Conservation (phyloP, 768 basidiomycete genomes). For the Pleurotus tuoliensis region DNA sequence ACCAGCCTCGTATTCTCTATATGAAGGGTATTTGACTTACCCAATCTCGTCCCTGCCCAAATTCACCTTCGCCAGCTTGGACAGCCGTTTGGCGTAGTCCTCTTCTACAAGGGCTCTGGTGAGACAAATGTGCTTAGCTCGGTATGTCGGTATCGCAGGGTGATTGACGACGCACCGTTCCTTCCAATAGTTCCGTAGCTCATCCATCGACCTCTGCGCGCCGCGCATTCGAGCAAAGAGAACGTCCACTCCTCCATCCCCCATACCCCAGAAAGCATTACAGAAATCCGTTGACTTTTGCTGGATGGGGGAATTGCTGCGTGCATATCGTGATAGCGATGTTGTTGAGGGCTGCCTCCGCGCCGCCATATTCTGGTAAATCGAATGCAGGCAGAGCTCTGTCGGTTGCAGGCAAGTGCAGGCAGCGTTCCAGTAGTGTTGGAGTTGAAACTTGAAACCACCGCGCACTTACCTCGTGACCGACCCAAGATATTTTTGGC, state of each 20-base stretch:
- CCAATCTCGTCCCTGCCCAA: conserved; percentile 93
- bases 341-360: conserved; percentile 80
- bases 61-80: conserved; percentile 69
- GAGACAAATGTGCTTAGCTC: conserved; percentile 9
- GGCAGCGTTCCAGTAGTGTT: too few relatives aligned
- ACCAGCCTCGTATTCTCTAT: too few relatives aligned
- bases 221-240: conserved; percentile 88
- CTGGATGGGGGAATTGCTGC: conserved; percentile 45
- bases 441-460: too few relatives aligned
- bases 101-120: conserved; percentile 88
- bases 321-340: conserved; percentile 68
- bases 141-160: background rate
- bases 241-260: conserved; percentile 87
- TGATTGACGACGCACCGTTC: conserved; percentile 65
- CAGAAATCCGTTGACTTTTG: conserved; percentile 78
- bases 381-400: too few relatives aligned
- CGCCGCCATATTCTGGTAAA: conserved; percentile 50
- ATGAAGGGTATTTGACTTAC: conserved; percentile 43
- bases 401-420: too few relatives aligned
- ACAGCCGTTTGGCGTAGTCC: conserved; percentile 86
- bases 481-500: too few relatives aligned
- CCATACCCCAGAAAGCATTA: conserved; percentile 93
- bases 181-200: conserved; percentile 85
- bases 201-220: conserved; percentile 82
- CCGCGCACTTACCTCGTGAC: too few relatives aligned